Evolutionary conservation across 306 rosid species (phyloP).

Genomic region (Rosa multiflora): DNA sequence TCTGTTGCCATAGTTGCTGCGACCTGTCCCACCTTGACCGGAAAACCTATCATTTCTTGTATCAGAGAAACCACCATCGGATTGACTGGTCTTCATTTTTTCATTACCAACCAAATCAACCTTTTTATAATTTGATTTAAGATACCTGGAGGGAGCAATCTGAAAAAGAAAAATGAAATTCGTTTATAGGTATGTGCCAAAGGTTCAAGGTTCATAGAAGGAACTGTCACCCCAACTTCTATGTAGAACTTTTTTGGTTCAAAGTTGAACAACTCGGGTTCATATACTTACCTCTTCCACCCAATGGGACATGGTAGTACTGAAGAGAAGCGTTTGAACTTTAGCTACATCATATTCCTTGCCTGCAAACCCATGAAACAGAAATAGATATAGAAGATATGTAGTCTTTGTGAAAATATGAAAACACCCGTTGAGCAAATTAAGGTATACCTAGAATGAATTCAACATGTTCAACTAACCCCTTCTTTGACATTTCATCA

Average conservation of each 20-base stretch:
- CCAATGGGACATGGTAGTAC: constrained; percentile 81
- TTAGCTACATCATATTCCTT: constrained; percentile 68
- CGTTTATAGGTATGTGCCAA: background rate
- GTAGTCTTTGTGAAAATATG: background rate
- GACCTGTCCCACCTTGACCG: background rate
- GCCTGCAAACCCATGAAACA: constrained; percentile 43
- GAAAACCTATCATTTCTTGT: background rate
- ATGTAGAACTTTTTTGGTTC: background rate
- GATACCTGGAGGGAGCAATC: constrained; percentile 64
- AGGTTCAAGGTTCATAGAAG: background rate
- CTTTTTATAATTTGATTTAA: constrained; percentile 63
- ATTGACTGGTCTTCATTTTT: constrained; percentile 74
- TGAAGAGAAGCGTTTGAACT: constrained; percentile 95
- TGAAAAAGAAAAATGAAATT: constrained; percentile 27
- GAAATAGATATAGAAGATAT: background rate
- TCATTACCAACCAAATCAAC: constrained; percentile 84
- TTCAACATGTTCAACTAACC: constrained; percentile 86
- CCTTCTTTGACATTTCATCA: constrained; percentile 93
- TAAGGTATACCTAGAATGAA: constrained; percentile 66
- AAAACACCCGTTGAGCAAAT: background rate
- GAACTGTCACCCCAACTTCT: background rate
- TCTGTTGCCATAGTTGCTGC: background rate
- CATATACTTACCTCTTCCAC: constrained; percentile 55
- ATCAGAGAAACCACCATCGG: background rate
- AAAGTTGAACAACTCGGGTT: background rate